These are phyloP conservation scores for Podospora anserina DNA, from an alignment of 495 filamentous ascomycete species.

Conservation along the genomic window DNA sequence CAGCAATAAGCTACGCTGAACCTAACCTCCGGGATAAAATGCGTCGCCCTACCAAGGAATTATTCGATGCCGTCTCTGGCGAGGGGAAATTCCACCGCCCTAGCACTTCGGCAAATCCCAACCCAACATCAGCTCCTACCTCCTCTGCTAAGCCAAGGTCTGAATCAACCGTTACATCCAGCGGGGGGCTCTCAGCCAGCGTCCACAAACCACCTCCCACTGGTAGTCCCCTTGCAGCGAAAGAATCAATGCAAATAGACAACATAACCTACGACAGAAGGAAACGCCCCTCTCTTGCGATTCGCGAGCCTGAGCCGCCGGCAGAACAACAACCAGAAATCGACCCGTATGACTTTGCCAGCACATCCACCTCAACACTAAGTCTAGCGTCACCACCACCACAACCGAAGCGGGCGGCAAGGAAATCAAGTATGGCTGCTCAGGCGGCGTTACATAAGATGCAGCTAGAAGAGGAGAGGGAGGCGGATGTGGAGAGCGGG, in stretches of 20 bases:
- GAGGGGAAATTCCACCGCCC: conserved; percentile 46
- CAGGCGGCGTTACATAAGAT: conserved; percentile 17
- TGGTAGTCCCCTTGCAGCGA: background rate
- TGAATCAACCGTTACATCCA: background rate
- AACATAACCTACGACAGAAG: conserved; percentile 26
- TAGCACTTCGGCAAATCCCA: conserved; percentile 11
- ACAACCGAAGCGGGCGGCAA: background rate
- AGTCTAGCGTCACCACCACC: background rate
- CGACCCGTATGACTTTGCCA: conserved; percentile 1
- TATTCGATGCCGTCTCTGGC: conserved; percentile 66
- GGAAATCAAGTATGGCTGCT: conserved; percentile 26
- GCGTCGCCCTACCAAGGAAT: conserved; percentile 72
- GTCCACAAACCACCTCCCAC: background rate
- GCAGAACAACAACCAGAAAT: background rate
- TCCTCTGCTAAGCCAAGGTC: conserved; percentile 16
- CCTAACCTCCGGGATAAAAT: conserved; percentile 85
- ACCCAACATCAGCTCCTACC: conserved; percentile 19
- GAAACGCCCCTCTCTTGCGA: background rate
- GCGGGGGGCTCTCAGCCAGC: background rate
- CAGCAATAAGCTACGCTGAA: conserved; percentile 77
- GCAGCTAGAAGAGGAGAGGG: conserved; percentile 16
- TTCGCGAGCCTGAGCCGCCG: background rate
- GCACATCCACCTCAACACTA: background rate
- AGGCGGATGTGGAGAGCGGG: background rate
- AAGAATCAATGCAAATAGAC: conserved; percentile 11